Conservation (phyloP, 495 filamentous ascomycete species). For the Tuber calosporum region DNA sequence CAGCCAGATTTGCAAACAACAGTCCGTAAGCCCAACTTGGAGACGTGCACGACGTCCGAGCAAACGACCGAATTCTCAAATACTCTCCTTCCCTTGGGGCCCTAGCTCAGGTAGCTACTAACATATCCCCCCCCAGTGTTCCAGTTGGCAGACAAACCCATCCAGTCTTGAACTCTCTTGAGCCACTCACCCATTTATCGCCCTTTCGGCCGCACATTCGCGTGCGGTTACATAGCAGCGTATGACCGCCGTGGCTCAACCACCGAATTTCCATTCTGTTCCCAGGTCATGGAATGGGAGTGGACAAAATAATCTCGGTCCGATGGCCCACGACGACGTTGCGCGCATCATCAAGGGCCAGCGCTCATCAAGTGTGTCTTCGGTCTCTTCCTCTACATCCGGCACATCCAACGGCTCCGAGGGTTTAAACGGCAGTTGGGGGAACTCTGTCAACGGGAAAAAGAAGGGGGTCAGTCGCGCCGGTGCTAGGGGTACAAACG, state of each 20-base stretch:
- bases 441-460: constrained; percentile 47
- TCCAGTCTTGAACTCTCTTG: background rate
- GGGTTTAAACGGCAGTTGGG: constrained; percentile 44
- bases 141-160: background rate
- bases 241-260: constrained; percentile 97
- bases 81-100: background rate
- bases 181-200: background rate
- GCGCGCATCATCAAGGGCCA: constrained; percentile 78
- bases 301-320: constrained; percentile 50
- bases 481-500: constrained; percentile 63
- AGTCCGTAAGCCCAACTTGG: background rate
- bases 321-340: constrained; percentile 79
- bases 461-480: constrained; percentile 49
- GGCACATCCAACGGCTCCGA: constrained; percentile 56
- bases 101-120: background rate
- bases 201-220: constrained; percentile 4
- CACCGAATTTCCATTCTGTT: constrained; percentile 74
- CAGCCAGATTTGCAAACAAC: background rate
- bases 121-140: background rate
- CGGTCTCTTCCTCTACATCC: constrained; percentile 63
- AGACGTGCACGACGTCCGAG: background rate
- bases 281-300: constrained; percentile 56
- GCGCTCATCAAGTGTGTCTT: constrained; percentile 81
- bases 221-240: constrained; percentile 33
- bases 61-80: background rate